Evolutionary conservation across 1,284 basidiomycete species (phyloP), one percentile per base, ranked within the genome.

Genomic region (Leccinum griseonigrum): DNA sequence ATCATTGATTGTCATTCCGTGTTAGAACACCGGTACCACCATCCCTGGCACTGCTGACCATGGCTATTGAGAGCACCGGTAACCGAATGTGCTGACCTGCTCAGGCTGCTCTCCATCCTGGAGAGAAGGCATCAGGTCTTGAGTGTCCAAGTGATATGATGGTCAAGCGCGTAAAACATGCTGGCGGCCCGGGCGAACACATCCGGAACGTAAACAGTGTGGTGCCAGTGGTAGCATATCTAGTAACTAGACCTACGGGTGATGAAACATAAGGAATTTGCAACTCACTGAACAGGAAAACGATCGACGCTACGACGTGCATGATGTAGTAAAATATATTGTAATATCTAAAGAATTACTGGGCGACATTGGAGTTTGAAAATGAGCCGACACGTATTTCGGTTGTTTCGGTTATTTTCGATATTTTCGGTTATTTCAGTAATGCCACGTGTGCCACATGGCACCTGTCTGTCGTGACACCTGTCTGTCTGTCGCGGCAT

Each of bases 131-230:
- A 26, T 26, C 28, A 29, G 8, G 88, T 89, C 69, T 91, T 89
- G 69, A 87, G 56, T 16, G 85, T 38, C 43, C 92, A 87, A 54
- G 87, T 67, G 52, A 89, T 57, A 31, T 85, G 82, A 26, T 26
- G 22, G 70, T 94, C 91, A 53, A 90, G 74, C 4, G 76, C 80
- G 71, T 90, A 92, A 60, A 90, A 69, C 4, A 75, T 84, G n/a
- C 80, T 72, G 16, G 82, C 83, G 9, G 80, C 74, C 22, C 22
- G 2, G 22, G 22, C 22, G 28, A 81, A 68, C n/a, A 86, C 71
- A 69, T 85, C 89, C 0, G 82, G 83, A 2, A 80, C 64, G 31
- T 77, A 76, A 14, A 58, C 52, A 1, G 75, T 62, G 31, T 75
- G 71, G 72, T 90, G 88, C 22, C 22, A 26, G 22, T 26, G 22